Evolutionary conservation across 306 rosid species (phyloP).

Genomic region (Medicago arabica): DNA sequence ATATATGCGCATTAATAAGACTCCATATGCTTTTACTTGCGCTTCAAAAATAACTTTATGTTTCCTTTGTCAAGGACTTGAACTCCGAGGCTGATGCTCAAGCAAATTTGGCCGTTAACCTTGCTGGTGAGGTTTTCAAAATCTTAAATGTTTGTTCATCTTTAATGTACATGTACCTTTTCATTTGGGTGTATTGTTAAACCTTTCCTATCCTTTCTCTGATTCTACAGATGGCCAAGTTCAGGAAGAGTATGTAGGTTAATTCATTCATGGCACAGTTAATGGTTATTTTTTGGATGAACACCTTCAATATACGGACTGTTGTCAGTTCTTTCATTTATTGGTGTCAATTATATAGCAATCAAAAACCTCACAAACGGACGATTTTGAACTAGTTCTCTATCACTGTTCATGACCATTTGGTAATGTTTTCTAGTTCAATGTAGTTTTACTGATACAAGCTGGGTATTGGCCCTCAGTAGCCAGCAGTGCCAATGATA

Average conservation of each 20-base stretch:
- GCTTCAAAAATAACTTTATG: constrained; percentile 33
- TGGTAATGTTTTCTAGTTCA: constrained; percentile 7
- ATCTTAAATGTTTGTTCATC: constrained; percentile 6
- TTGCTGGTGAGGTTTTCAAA: constrained; percentile 66
- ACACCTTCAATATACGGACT: constrained; percentile 18
- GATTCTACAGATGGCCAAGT: constrained; percentile 75
- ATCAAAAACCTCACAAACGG: constrained; percentile 16
- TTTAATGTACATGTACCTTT: constrained; percentile 11
- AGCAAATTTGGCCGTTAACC: constrained; percentile 80
- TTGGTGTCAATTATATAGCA: constrained; percentile 23
- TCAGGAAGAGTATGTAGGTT: constrained; percentile 55
- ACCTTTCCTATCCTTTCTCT: constrained; percentile 38
- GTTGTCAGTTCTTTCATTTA: constrained; percentile 36
- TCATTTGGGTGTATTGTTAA: not conserved
- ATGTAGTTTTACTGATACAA: constrained; percentile 13
- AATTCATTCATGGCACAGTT: constrained; percentile 23
- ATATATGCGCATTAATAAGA: not conserved
- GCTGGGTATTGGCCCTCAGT: constrained; percentile 10
- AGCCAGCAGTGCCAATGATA: constrained; percentile 5
- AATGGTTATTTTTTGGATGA: constrained; percentile 36
- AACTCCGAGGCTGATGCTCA: constrained; percentile 92
- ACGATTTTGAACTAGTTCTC: constrained; percentile 16
- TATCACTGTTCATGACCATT: constrained; percentile 13
- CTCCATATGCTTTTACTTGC: constrained; percentile 28
- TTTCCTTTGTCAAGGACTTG: constrained; percentile 54